A percentile compares a stretch with the other conserved stretches of the same genome.
Conservation (phyloP, 345 rosid genomes). For the Arabidopsis thaliana region DNA sequence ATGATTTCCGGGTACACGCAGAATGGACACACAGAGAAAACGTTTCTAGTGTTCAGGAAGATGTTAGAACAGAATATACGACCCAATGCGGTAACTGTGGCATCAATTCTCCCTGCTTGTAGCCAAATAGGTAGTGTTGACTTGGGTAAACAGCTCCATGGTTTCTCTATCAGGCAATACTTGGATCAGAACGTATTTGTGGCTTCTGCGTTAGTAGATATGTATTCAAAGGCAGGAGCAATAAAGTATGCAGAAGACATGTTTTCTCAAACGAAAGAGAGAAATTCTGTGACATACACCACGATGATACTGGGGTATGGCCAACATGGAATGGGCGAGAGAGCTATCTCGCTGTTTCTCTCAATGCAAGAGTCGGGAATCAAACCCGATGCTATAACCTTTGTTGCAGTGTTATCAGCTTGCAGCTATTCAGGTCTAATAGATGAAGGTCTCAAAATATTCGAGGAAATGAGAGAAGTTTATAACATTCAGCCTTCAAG, state of each 20-base stretch:
- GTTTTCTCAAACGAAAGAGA: conserved; percentile 58
- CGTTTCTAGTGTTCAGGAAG: conserved; percentile 55
- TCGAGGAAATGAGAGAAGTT: conserved; percentile 61
- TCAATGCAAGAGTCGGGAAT: conserved; percentile 60
- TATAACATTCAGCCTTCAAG: conserved; percentile 62
- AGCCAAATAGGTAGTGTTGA: conserved; percentile 62
- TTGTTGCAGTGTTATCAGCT: conserved; percentile 81
- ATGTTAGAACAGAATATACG: conserved; percentile 65
- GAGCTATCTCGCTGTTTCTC: conserved; percentile 74
- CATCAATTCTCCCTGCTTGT: conserved; percentile 85
- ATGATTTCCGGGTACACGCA: conserved; percentile 86
- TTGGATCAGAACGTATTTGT: conserved; percentile 77
- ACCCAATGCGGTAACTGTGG: conserved; percentile 79
- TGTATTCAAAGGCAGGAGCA: conserved; percentile 85
- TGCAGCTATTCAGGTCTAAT: conserved; percentile 82
- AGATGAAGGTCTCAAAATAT: conserved; percentile 78
- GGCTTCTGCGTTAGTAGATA: conserved; percentile 75
- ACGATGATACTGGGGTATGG: conserved; percentile 85
- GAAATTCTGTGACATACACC: conserved; percentile 78
- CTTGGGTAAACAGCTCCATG: conserved; percentile 82
- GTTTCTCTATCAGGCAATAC: conserved; percentile 64
- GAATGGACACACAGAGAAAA: conserved; percentile 65
- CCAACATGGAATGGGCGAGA: conserved; percentile 83
- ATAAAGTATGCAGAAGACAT: conserved; percentile 65
- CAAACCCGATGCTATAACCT: conserved; percentile 73